Evolutionary conservation across 164 flowering plant genomes (phyloP).

Genomic region (Macadamia tetraphylla): DNA sequence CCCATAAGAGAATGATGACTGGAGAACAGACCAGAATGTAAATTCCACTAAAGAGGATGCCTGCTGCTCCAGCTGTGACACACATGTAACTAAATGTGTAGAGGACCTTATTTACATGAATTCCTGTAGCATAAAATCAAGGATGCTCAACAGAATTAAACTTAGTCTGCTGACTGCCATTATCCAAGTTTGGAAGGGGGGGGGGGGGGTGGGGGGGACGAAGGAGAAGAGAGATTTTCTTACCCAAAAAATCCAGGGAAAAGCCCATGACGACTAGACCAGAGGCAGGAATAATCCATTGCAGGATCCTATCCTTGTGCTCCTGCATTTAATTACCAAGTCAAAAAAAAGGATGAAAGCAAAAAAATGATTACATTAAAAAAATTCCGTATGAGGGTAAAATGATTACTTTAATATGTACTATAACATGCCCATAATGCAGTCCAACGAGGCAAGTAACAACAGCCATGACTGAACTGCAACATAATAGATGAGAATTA

Average conservation of each 20-base stretch:
- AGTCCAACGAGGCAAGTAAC: slow-evolving; percentile 74
- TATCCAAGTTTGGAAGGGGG: no score
- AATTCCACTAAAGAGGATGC: slow-evolving; percentile 48
- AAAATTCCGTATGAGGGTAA: no score
- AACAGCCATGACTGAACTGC: slow-evolving; percentile 68
- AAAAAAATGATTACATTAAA: no score
- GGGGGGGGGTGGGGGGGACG: neutral
- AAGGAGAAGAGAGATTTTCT: neutral
- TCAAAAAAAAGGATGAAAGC: neutral
- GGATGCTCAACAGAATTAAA: neutral
- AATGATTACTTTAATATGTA: slow-evolving; percentile 50
- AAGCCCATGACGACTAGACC: slow-evolving; percentile 38
- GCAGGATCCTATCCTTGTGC: slow-evolving; percentile 49
- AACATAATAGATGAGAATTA: slow-evolving; percentile 5
- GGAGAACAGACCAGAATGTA: slow-evolving; percentile 47
- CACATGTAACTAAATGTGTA: slow-evolving; percentile 63
- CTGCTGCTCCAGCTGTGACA: slow-evolving; percentile 69
- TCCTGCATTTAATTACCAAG: slow-evolving; percentile 32
- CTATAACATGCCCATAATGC: slow-evolving; percentile 68
- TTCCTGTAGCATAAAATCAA: slow-evolving; percentile 30
- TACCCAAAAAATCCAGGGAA: slow-evolving; percentile 43
- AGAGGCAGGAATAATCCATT: slow-evolving; percentile 46
- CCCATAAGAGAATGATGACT: neutral
- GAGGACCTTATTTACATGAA: slow-evolving; percentile 72
- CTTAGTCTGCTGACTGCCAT: neutral